These are phyloP conservation scores for Cladorrhinum sp. DNA, from an alignment of 2,329 filamentous ascomycete species.

Conservation along the genomic window DNA sequence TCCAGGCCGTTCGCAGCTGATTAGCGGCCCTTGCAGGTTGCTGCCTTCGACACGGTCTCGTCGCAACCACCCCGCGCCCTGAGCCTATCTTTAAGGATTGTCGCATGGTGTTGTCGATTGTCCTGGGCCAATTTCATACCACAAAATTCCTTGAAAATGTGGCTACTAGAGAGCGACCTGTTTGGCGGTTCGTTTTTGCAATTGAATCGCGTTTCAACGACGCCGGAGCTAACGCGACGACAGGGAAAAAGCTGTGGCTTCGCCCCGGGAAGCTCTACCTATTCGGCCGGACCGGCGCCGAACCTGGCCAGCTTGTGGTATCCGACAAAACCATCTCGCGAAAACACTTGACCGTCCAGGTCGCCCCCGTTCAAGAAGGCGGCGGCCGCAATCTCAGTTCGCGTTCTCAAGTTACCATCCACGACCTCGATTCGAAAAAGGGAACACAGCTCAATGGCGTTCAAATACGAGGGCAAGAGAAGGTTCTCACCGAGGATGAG, in stretches of 20 bases:
- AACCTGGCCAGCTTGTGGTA: constrained; percentile 65
- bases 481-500: constrained; percentile 52
- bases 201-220: background rate
- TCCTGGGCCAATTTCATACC: background rate
- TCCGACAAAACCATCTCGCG: constrained; percentile 81
- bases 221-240: constrained; percentile 14
- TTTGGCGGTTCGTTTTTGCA: constrained; percentile 43
- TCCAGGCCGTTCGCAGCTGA: background rate
- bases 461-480: constrained; percentile 61
- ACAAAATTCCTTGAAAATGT: constrained; percentile 45
- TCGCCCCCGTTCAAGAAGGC: constrained; percentile 62
- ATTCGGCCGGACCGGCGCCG: constrained; percentile 73
- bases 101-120: background rate
- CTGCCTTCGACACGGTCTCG: background rate
- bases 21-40: background rate
- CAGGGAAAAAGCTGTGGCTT: constrained; percentile 76
- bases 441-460: constrained; percentile 77
- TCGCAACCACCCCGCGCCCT: background rate
- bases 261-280: constrained; percentile 81
- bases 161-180: constrained; percentile 60
- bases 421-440: constrained; percentile 78
- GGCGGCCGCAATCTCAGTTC: constrained; percentile 63
- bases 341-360: constrained; percentile 77
- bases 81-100: background rate
- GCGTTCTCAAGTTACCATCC: constrained; percentile 68